phyloP scores from a whole-genome alignment of 257 asterid genomes.

The Euphrasia confusa region DNA sequence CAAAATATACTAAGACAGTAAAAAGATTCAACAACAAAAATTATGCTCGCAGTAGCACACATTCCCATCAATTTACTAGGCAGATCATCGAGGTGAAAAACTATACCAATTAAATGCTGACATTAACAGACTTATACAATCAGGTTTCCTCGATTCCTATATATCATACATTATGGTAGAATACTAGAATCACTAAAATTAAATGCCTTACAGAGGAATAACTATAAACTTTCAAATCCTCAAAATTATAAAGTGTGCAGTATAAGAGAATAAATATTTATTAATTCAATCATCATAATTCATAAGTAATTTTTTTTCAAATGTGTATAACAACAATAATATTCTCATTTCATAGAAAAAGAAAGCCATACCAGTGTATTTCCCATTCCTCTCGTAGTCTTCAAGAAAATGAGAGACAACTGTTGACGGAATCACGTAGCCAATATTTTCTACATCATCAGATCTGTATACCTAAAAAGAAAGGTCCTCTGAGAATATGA shows the following conservation, averaged over 20 bases:
- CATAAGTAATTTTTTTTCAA: neutral
- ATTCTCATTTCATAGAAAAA: constrained; percentile 18
- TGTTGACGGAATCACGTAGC: constrained; percentile 87
- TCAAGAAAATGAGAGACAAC: constrained; percentile 96
- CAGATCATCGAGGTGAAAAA: neutral
- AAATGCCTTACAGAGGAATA: too few relatives aligned
- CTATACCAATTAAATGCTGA: neutral
- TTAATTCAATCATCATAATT: constrained; percentile 4
- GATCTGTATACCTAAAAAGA: constrained; percentile 89
- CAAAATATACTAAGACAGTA: constrained; percentile 1
- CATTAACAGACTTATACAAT: neutral
- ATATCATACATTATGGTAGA: too few relatives aligned
- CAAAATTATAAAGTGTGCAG: neutral
- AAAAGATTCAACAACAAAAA: constrained; percentile 7
- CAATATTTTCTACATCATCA: constrained; percentile 91
- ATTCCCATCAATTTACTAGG: constrained; percentile 8
- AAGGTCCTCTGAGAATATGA: constrained; percentile 38
- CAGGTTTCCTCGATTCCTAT: neutral
- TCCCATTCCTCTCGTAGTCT: constrained; percentile 82
- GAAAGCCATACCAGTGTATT: constrained; percentile 68
- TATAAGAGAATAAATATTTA: neutral
- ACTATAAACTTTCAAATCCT: constrained; percentile 1
- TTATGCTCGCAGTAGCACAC: constrained; percentile 18
- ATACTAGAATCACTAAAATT: too few relatives aligned
- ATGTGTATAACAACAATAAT: constrained; percentile 16